Evolutionary conservation across 768 basidiomycete genomes (phyloP).

Genomic region (Guyanaporus albipodus): DNA sequence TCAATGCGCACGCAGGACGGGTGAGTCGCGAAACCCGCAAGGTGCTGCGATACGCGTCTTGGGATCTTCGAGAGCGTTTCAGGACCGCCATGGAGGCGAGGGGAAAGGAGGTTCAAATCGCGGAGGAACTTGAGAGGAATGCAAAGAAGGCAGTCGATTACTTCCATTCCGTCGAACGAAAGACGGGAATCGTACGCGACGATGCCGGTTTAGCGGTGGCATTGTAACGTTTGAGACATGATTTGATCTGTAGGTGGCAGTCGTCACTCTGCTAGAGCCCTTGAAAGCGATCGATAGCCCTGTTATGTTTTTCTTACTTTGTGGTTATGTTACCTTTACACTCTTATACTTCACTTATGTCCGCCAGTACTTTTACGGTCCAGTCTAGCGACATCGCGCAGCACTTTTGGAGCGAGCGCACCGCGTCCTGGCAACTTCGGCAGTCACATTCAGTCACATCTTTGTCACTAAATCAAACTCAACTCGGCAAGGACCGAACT

Average conservation of each 20-base stretch:
- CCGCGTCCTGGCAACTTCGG: no score
- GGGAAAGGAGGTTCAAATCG: conserved; percentile 67
- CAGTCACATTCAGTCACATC: no score
- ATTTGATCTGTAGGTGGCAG: neutral
- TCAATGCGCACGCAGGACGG: conserved; percentile 63
- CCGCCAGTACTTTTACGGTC: conserved; percentile 9
- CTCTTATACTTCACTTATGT: conserved; percentile 10
- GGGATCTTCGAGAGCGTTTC: conserved; percentile 86
- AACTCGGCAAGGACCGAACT: no score
- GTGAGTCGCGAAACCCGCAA: conserved; percentile 86
- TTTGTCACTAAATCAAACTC: no score
- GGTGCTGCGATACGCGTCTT: conserved; percentile 84
- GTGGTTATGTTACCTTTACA: conserved; percentile 3
- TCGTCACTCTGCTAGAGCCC: no score
- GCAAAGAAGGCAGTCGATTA: conserved; percentile 68
- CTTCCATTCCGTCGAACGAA: conserved; percentile 52
- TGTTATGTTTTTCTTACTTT: conserved; percentile 4
- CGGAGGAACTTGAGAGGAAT: conserved; percentile 71
- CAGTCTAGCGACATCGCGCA: no score
- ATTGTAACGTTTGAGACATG: conserved; percentile 5
- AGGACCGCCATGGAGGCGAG: conserved; percentile 75
- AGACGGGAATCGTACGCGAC: conserved; percentile 39
- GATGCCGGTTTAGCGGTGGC: conserved; percentile 19
- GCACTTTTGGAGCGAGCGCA: no score
- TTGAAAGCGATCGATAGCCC: no score